Conservation (phyloP, 192 early-diverging fungal genomes). For the Radiomyces spectabilis region DNA sequence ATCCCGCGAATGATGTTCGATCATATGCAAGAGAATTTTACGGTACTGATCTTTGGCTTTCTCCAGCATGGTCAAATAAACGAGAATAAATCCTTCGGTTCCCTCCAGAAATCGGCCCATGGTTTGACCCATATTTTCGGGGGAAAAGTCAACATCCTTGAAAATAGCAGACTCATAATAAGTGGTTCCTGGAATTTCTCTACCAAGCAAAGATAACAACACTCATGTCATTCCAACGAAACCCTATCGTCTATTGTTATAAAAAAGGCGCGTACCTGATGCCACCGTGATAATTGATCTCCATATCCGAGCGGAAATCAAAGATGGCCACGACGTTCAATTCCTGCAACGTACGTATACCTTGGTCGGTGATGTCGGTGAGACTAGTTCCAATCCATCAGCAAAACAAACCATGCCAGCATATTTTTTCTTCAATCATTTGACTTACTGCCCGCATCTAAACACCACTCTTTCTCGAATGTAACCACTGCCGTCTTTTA, state of each 20-base stretch:
- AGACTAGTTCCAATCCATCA: slow-evolving; percentile 20
- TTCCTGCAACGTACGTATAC: slow-evolving; percentile 33
- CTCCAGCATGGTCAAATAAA: slow-evolving; percentile 38
- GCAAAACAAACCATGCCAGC: too few species aligned
- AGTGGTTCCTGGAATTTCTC: too few species aligned
- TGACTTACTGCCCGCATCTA: slow-evolving; percentile 42
- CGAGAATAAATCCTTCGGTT: slow-evolving; percentile 12
- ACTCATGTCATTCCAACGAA: too few species aligned
- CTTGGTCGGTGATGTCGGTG: slow-evolving; percentile 32
- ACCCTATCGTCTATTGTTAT: slow-evolving; percentile 1
- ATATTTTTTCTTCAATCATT: slow-evolving; percentile 19
- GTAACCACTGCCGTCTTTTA: slow-evolving; percentile 36
- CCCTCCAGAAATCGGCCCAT: too few species aligned
- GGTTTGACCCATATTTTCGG: too few species aligned
- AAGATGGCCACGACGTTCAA: slow-evolving; percentile 42
- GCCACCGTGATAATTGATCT: slow-evolving; percentile 35
- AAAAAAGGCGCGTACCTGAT: slow-evolving; percentile 22
- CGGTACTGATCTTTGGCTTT: slow-evolving; percentile 32
- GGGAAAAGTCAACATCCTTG: too few species aligned
- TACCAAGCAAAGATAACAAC: neutral
- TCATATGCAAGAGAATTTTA: slow-evolving; percentile 38
- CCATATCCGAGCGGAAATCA: slow-evolving; percentile 47
- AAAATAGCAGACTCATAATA: too few species aligned
- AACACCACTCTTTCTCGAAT: slow-evolving; percentile 41
- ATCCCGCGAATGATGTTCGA: slow-evolving; percentile 23